Conservation (phyloP, 352 stramenopile genomes). For the Phytophthora chlamydospora region DNA sequence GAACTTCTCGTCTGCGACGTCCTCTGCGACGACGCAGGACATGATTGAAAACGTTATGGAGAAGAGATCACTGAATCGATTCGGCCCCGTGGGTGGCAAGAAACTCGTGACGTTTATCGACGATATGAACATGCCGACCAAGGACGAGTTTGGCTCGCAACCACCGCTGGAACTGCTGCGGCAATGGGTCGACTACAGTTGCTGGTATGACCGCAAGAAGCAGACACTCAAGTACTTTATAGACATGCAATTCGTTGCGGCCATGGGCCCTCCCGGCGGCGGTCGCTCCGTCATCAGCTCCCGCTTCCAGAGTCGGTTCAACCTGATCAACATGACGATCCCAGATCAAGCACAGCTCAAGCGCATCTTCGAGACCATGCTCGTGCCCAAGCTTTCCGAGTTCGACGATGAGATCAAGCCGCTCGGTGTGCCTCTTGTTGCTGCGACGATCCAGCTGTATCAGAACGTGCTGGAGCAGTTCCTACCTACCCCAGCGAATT, state of each 20-base stretch:
- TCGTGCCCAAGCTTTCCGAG: conserved; percentile 82
- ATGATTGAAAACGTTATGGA: conserved; percentile 93
- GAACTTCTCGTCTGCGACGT: conserved; percentile 92
- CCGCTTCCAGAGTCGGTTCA: conserved; percentile 92
- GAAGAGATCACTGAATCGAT: conserved; percentile 90
- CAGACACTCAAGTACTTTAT: conserved; percentile 91
- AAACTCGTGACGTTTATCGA: conserved; percentile 93
- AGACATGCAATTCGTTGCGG: conserved; percentile 90
- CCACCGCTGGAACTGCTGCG: conserved; percentile 90
- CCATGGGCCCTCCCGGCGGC: conserved; percentile 88
- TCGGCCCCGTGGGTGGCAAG: conserved; percentile 86
- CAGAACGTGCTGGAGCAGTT: conserved; percentile 85
- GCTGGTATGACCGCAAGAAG: conserved; percentile 93
- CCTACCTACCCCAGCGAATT: conserved; percentile 89
- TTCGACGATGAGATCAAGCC: conserved; percentile 92
- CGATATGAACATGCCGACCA: conserved; percentile 93
- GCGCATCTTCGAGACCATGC: conserved; percentile 91
- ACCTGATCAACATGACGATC: conserved; percentile 92
- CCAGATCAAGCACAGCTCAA: conserved; percentile 83
- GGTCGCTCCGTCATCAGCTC: conserved; percentile 90
- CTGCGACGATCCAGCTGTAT: conserved; percentile 89
- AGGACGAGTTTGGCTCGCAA: conserved; percentile 92
- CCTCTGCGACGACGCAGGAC: conserved; percentile 86
- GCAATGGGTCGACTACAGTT: conserved; percentile 93
- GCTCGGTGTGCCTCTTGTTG: conserved; percentile 67